Percentiles rank a stretch among this genome's conserved stretches.
Conservation (phyloP, 2,329 filamentous ascomycete species). For the Calonectria henricotiae region DNA sequence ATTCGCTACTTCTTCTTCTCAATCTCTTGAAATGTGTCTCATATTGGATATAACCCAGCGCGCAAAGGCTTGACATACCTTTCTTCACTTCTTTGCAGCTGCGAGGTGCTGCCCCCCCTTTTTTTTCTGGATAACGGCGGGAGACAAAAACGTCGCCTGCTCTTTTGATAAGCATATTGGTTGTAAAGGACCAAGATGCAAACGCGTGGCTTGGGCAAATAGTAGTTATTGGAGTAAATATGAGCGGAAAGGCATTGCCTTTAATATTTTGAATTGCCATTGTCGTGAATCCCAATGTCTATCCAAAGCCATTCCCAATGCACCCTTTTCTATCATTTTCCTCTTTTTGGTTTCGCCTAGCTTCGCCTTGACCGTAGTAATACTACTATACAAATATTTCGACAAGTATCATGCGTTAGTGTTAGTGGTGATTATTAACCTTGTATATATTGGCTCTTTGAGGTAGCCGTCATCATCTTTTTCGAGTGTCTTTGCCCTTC, state of each 20-base stretch:
- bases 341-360: constrained; percentile 27
- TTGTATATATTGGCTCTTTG: constrained; percentile 36
- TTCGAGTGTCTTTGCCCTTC: constrained; percentile 72
- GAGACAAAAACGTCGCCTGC: constrained; percentile 42
- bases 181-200: constrained; percentile 36
- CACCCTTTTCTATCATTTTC: constrained; percentile 35
- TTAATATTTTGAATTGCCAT: constrained; percentile 23
- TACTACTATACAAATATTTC: constrained; percentile 37
- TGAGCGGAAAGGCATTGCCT: constrained; percentile 32
- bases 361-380: constrained; percentile 22
- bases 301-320: constrained; percentile 32
- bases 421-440: constrained; percentile 31
- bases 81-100: constrained; percentile 41
- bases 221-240: constrained; percentile 39
- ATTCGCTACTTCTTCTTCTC: constrained; percentile 22
- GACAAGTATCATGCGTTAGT: constrained; percentile 25
- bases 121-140: constrained; percentile 48
- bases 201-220: constrained; percentile 40
- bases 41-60: constrained; percentile 6
- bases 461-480: constrained; percentile 55
- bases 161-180: constrained; percentile 42
- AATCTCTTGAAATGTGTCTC: not conserved
- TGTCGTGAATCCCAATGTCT: constrained; percentile 30
- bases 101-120: constrained; percentile 36
- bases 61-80: constrained; percentile 25